phyloP scores from a whole-genome alignment of 192 early-diverging fungal species.

The Coemansia brasiliensis region DNA sequence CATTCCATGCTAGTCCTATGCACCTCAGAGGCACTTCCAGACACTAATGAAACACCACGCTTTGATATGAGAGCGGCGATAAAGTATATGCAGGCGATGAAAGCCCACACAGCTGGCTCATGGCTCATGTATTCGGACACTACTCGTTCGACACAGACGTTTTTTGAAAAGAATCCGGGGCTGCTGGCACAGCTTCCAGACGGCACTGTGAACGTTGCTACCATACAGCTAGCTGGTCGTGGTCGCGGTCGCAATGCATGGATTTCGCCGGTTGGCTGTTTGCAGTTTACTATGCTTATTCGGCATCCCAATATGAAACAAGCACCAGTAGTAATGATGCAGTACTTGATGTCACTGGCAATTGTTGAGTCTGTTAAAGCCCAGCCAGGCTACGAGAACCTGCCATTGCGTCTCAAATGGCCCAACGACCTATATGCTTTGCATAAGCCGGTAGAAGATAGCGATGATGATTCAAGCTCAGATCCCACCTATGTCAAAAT shows the following conservation, averaged over 20 bases:
- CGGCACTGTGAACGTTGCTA: slow-evolving; percentile 79
- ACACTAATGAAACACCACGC: slow-evolving; percentile 55
- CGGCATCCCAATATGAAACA: slow-evolving; percentile 63
- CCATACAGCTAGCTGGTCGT: slow-evolving; percentile 82
- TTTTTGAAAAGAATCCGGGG: slow-evolving; percentile 84
- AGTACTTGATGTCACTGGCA: slow-evolving; percentile 90
- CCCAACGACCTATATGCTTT: slow-evolving; percentile 95
- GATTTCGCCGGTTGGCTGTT: slow-evolving; percentile 89
- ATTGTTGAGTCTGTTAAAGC: slow-evolving; percentile 74
- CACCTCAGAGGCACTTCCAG: slow-evolving; percentile 45
- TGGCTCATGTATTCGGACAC: slow-evolving; percentile 76
- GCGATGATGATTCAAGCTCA: slow-evolving; percentile 32
- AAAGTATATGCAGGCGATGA: slow-evolving; percentile 47
- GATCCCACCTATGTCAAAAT: slow-evolving; percentile 1
- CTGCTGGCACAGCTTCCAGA: slow-evolving; percentile 67
- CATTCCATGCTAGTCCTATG: slow-evolving; percentile 53
- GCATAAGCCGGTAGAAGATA: slow-evolving; percentile 30
- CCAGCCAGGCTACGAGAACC: slow-evolving; percentile 69
- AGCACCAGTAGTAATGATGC: slow-evolving; percentile 82
- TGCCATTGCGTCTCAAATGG: slow-evolving; percentile 93
- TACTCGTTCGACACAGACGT: slow-evolving; percentile 86
- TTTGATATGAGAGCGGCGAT: slow-evolving; percentile 62
- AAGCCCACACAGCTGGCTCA: slow-evolving; percentile 65
- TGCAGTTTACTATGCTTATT: slow-evolving; percentile 83
- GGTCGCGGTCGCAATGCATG: slow-evolving; percentile 93